Percentiles rank a stretch among this genome's conserved stretches.
Evolutionary conservation across 2,329 filamentous ascomycete species (phyloP).

Genomic region (Mycosphaerella arachidis): DNA sequence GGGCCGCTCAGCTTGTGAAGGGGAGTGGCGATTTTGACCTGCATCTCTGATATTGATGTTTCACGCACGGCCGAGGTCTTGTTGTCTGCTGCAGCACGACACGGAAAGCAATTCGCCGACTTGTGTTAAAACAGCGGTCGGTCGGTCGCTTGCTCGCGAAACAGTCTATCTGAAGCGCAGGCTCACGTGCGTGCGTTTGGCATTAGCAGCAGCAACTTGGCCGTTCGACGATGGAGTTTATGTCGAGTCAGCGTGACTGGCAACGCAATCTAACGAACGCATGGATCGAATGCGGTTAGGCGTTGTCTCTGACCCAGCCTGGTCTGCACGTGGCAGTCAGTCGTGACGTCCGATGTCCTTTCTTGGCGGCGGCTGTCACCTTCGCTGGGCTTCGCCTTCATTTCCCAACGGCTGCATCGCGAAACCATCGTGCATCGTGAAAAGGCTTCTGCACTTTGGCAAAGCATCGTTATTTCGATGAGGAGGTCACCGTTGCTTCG

Average conservation of each 20-base stretch:
- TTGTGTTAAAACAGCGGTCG: background rate
- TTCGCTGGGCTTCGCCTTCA: background rate
- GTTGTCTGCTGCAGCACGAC: background rate
- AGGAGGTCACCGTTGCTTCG: constrained; percentile 2
- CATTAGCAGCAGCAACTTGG: background rate
- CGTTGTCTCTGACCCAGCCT: background rate
- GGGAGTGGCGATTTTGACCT: background rate
- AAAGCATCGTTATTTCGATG: background rate
- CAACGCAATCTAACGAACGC: constrained; percentile 12
- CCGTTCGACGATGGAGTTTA: constrained; percentile 1
- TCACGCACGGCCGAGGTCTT: background rate
- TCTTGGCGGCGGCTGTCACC: no score
- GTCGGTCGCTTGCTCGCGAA: no score
- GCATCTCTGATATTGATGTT: background rate
- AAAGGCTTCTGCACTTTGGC: constrained; percentile 6
- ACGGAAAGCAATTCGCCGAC: background rate
- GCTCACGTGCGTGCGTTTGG: constrained; percentile 8
- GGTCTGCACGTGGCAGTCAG: constrained; percentile 8
- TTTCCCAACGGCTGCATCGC: constrained; percentile 1
- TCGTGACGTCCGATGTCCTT: background rate
- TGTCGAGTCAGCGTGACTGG: constrained; percentile 14
- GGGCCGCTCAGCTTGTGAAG: background rate
- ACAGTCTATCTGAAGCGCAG: background rate
- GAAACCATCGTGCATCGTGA: constrained; percentile 5
- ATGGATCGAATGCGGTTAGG: background rate